Conservation (phyloP, 306 rosid genomes). For the Alnus rubra region DNA sequence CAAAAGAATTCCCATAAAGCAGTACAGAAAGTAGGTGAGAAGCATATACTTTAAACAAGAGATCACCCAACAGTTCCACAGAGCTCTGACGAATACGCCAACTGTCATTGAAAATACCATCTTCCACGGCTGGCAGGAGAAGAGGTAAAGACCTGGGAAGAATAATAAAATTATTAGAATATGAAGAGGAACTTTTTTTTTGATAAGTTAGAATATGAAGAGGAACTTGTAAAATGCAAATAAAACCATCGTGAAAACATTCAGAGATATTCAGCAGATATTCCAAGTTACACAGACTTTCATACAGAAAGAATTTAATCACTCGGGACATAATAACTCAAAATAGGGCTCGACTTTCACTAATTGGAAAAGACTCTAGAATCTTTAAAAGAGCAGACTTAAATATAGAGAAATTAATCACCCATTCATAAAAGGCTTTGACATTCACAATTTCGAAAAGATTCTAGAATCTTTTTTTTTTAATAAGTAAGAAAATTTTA, state of each 20-base stretch:
- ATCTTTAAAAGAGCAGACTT: neutral
- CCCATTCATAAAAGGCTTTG: neutral
- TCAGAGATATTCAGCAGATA: neutral
- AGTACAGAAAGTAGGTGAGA: slow-evolving; percentile 13
- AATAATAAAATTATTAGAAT: slow-evolving; percentile 6
- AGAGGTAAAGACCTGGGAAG: slow-evolving; percentile 78
- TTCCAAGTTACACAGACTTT: slow-evolving; percentile 3
- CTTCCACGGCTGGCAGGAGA: slow-evolving; percentile 96
- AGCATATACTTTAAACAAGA: slow-evolving; percentile 77
- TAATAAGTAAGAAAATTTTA: no score
- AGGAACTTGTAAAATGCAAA: neutral
- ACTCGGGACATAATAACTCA: neutral
- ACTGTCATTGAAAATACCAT: slow-evolving; percentile 93
- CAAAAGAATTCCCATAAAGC: slow-evolving; percentile 6
- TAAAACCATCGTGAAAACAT: slow-evolving; percentile 5
- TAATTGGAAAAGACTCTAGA: neutral
- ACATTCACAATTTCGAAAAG: neutral
- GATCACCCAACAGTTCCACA: slow-evolving; percentile 93
- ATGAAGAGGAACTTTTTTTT: neutral
- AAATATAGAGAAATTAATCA: no score
- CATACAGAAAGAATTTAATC: slow-evolving; percentile 12
- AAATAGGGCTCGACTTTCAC: neutral
- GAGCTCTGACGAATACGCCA: slow-evolving; percentile 99
- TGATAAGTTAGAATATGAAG: neutral
- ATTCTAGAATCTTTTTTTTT: neutral